Percentiles rank a stretch among this genome's conserved stretches.
These are phyloP conservation scores for Psilocybe cyanescens DNA, from an alignment of 768 basidiomycete species.

Conservation along the genomic window DNA sequence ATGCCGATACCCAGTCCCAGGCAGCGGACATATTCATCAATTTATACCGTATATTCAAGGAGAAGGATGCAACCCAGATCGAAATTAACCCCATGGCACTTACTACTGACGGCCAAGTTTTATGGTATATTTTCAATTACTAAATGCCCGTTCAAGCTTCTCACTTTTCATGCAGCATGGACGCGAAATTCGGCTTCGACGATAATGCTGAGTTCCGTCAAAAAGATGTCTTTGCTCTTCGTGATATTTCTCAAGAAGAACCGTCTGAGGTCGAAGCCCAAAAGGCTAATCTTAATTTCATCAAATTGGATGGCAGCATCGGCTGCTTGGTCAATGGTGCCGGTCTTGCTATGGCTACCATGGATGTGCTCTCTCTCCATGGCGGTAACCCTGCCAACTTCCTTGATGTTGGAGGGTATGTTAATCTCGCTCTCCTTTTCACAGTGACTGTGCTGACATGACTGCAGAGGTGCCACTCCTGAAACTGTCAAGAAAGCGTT, in stretches of 20 bases:
- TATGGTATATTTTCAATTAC: constrained; percentile 70
- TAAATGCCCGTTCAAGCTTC: constrained; percentile 9
- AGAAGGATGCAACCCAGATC: constrained; percentile 99
- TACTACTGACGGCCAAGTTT: constrained; percentile 87
- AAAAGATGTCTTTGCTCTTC: constrained; percentile 81
- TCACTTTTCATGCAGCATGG: constrained; percentile 70
- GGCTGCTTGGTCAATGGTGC: constrained; percentile 99
- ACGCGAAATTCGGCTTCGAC: constrained; percentile 99
- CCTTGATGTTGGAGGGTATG: constrained; percentile 95
- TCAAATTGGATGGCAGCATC: constrained; percentile 97
- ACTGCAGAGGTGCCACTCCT: constrained; percentile 88
- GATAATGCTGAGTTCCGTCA: constrained; percentile 99
- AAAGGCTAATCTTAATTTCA: constrained; percentile 95
- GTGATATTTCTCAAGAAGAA: constrained; percentile 95
- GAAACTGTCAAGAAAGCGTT: constrained; percentile 99
- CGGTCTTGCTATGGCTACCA: constrained; percentile 99
- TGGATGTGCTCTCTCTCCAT: constrained; percentile 97
- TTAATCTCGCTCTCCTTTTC: background rate
- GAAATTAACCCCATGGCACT: constrained; percentile 99
- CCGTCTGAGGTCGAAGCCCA: constrained; percentile 98
- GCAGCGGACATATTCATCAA: constrained; percentile 94
- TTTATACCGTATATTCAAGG: constrained; percentile 96
- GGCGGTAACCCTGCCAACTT: constrained; percentile 99
- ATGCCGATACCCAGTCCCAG: constrained; percentile 69
- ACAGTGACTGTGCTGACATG: constrained; percentile 5